Evolutionary conservation across 257 asterid species (phyloP), one percentile per base, ranked within the genome.

Genomic region (Paulownia fortunei): DNA sequence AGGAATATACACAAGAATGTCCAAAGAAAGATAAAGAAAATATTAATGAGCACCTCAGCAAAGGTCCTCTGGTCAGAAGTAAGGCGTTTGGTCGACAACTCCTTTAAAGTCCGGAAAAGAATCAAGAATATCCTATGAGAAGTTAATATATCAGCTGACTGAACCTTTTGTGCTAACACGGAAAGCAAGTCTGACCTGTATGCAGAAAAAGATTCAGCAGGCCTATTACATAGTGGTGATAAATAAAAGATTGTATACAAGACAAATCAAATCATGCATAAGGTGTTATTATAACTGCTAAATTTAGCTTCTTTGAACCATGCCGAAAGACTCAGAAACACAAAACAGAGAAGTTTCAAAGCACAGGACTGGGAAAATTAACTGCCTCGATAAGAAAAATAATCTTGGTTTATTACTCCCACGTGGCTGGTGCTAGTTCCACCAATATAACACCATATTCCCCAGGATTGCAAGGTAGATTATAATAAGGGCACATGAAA

Each of bases 181-280:
- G 99, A 93, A 81, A 96, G 89, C 81, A 96, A 89, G 69, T 96
- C 99, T 76, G 98, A 84, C 99, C 99, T 96, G 98, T 82, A 78
- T 80, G 84, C 81, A 77, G 15, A 26, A 81, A 74, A 64, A 52
- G 63, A 83, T 42, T 81, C 67, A 84, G 60, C 32, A 70, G 61
- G 58, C 39, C 23, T 47, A 72, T 55, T n/a, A 41, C 32, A 68
- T 19, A 51, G 30, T 49, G 64, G 36, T n/a, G 63, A 58, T 64
- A 42, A 39, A 72, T 55, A 61, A 60, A 47, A 67, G 27, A 52
- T 51, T 70, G 77, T 32, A 47, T 39, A 34, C 47, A 82, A 61
- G 59, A 42, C 55, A 59, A 66, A 68, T 23, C 9, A 54, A 18
- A 27, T 47, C 78, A 66, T 63, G 41, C 79, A 79, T 55, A 72